Evolutionary conservation across 2,329 filamentous ascomycete species (phyloP), one percentile per base, ranked within the genome.

Genomic region (Diaporthe amygdali): DNA sequence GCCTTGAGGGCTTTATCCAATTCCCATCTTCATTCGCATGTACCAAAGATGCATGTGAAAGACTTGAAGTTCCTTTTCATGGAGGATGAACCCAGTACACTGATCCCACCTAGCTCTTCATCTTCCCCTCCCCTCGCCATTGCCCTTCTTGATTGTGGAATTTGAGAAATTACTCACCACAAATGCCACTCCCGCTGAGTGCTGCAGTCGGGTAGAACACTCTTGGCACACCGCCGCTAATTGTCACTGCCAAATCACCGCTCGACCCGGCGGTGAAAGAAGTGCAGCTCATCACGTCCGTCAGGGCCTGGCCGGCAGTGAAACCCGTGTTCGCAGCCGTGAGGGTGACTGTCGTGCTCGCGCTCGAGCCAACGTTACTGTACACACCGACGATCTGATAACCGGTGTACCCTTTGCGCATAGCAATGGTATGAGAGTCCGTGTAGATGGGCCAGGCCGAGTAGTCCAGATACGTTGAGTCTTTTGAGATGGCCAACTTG

Each of bases 201-300:
- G 75, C 72, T 2, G 78, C 73, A 5, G 73, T 75, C 0, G 81
- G 81, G 72, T 82, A 85, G 59, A 84, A 79, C 2, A 87, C 81
- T 66, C 80, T 77, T 0, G 87, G 85, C 63, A 83, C 70, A 0
- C 86, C 86, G 2, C 77, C 73, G 0, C 74, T 77, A 76, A 88
- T 84, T 5, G 79, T 76, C 1, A 88, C 81, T 1, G 76, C 75
- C n/a, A 89, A 73, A 54, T 80, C 80, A 0, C 86, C 87, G 39
- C 75, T 81, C 3, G 77, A 77, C 72, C 84, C 83, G 0, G 85
- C 81, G 1, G 82, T 85, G 6, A 81, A 78, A 0, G 78, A 73
- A 0, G 78, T 81, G 76, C 88, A 90, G 47, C 77, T 79, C 68
- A 86, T 72, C 12, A 86, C 77, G 68, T 88, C 86, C 15, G 81